Conservation (phyloP, 2,329 filamentous ascomycete species). For the Lecanosticta acicola region DNA sequence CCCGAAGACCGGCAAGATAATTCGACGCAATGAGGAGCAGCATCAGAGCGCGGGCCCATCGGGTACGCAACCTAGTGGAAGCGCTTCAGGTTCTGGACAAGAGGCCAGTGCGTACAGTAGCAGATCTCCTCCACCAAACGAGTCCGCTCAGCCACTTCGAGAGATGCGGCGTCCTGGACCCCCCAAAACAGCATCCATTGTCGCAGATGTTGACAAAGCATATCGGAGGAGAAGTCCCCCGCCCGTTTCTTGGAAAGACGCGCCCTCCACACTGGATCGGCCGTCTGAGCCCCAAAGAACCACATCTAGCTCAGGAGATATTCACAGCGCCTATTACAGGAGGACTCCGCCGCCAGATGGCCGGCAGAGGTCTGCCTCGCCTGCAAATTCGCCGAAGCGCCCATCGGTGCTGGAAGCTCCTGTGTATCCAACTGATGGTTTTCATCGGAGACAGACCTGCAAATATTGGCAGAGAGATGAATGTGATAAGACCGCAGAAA, state of each 20-base stretch:
- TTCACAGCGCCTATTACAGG: constrained; percentile 7
- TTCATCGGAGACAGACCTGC: too few relatives aligned
- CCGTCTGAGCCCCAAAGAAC: background rate
- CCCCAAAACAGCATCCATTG: too few relatives aligned
- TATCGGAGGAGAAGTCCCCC: background rate
- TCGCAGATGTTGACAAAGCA: background rate
- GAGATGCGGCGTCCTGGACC: too few relatives aligned
- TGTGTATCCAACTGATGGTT: too few relatives aligned
- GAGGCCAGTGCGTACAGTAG: too few relatives aligned
- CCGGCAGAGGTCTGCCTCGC: background rate
- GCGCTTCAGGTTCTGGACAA: too few relatives aligned
- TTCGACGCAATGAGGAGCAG: constrained; percentile 1
- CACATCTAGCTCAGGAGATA: background rate
- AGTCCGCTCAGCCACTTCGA: too few relatives aligned
- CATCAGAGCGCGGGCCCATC: too few relatives aligned
- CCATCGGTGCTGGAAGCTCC: background rate
- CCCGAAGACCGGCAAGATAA: constrained; percentile 26
- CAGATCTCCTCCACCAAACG: too few relatives aligned
- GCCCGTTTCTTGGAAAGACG: too few relatives aligned
- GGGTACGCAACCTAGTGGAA: too few relatives aligned
- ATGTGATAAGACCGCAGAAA: constrained; percentile 4
- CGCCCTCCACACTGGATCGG: too few relatives aligned
- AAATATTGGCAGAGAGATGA: constrained; percentile 7
- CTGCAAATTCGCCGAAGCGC: background rate
- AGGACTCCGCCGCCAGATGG: constrained; percentile 8